Base-by-base conservation (phyloP, 768 basidiomycete species). In the Serpula lacrymans region DNA sequence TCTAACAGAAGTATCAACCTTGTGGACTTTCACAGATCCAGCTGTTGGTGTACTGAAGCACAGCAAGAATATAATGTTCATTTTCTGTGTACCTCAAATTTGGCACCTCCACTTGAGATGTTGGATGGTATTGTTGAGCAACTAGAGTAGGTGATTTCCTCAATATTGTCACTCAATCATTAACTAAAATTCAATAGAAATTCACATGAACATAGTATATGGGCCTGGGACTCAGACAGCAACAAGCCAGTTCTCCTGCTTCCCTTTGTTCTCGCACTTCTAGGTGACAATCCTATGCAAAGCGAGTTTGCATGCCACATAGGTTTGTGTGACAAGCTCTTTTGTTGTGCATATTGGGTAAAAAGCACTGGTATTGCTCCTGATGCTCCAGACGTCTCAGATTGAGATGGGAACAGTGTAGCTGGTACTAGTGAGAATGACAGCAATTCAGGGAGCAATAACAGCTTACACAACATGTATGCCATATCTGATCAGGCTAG, bases 271-370 rank as follows among this genome's bases (percentile, higher is more conserved):
- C 31, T 58, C 13, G 54, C 45, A 1, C 37, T 61, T 20, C 45
- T 47, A 7, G 51, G 59, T 1, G 55, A 59, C 23, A 54, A 54
- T 25, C 48, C 53, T 0, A 55, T 57, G 53, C 49, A 48, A 26
- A 47, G 53, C 41, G 57, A 61, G 39, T 49, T 61, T 37, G 48
- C 54, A 1, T 54, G 45, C n/a, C 59, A 61, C 34, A 44, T 58
- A 10, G 52, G 59, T 0, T 35, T 52, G 32, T 30, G 25, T 13
- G 57, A 50, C 2, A 56, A 53, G 23, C 49, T 24, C 17, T 59
- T 59, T 18, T 61, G 59, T 39, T 35, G 46, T 4, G 16, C 44
- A 6, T 61, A 54, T 39, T 47, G 50, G 45, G 70, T 67, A 0
- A 48, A 61, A 33, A 60, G 61, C 4, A 16, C n/a, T n/a, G n/a